Percentiles rank a stretch among this genome's conserved stretches.
Conservation (phyloP, 495 filamentous ascomycete species). For the Podospora bellae-mahoneyi region DNA sequence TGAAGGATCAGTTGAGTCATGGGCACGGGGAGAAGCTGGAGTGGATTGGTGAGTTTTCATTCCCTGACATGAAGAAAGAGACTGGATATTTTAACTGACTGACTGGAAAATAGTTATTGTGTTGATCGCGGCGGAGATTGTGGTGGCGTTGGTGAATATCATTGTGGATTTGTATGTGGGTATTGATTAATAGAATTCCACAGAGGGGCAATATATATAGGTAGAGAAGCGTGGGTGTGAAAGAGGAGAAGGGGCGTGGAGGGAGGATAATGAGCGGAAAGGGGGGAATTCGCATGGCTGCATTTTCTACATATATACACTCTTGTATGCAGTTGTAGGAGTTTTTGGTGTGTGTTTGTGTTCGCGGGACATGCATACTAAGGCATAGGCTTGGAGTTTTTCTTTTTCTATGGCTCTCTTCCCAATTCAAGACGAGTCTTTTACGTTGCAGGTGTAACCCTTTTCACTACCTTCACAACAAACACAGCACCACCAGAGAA, state of each 20-base stretch:
- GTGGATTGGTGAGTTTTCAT: slow-evolving; percentile 74
- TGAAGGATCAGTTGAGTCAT: slow-evolving; percentile 94
- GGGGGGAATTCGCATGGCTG: too few relatives aligned
- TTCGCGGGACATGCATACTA: too few relatives aligned
- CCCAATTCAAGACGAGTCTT: too few relatives aligned
- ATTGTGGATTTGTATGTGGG: slow-evolving; percentile 91
- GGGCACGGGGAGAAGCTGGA: slow-evolving; percentile 94
- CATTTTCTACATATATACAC: too few relatives aligned
- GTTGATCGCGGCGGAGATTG: slow-evolving; percentile 91
- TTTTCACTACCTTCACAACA: background rate
- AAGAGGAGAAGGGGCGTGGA: too few relatives aligned
- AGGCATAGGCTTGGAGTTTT: too few relatives aligned
- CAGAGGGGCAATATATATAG: background rate
- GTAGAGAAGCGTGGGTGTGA: background rate
- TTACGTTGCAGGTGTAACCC: too few relatives aligned
- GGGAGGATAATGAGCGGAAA: too few relatives aligned
- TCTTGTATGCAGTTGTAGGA: too few relatives aligned
- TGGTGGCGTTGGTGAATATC: slow-evolving; percentile 93
- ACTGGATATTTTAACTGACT: background rate
- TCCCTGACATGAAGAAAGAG: background rate
- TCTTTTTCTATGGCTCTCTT: too few relatives aligned
- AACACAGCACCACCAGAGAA: too few relatives aligned
- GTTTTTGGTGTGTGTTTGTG: too few relatives aligned
- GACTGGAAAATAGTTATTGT: slow-evolving; percentile 66
- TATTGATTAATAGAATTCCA: slow-evolving; percentile 50